phyloP scores from a whole-genome alignment of 805 yeast genomes.

The Vanderwaltozyma verrucispora region DNA sequence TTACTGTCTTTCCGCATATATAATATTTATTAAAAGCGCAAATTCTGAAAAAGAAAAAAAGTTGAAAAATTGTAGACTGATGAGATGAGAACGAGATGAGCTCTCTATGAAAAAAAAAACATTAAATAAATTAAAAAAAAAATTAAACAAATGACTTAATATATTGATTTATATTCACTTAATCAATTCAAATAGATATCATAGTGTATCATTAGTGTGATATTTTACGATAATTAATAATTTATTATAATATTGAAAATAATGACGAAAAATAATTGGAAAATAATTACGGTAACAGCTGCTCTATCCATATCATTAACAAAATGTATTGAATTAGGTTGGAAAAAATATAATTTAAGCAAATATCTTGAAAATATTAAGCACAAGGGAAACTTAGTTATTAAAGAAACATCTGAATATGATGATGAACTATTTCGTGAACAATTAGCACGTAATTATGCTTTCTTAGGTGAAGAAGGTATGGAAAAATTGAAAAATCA shows the following conservation, averaged over 20 bases:
- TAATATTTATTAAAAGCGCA: too few relatives aligned
- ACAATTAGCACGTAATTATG: slow-evolving; percentile 89
- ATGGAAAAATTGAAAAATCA: slow-evolving; percentile 61
- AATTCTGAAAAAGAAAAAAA: too few relatives aligned
- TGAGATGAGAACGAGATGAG: too few relatives aligned
- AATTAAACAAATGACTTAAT: too few relatives aligned
- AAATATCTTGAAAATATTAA: not conserved
- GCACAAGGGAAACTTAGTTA: not conserved
- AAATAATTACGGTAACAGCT: slow-evolving; percentile 25
- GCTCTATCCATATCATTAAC: slow-evolving; percentile 25
- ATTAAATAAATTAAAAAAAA: too few relatives aligned
- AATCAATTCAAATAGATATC: too few relatives aligned
- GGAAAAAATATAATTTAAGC: slow-evolving; percentile 13
- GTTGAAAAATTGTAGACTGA: too few relatives aligned
- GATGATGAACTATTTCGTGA: slow-evolving; percentile 74
- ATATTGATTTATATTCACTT: too few relatives aligned
- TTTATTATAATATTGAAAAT: not conserved
- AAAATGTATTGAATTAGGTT: slow-evolving; percentile 22
- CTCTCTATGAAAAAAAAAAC: too few relatives aligned
- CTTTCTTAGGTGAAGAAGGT: slow-evolving; percentile 82
- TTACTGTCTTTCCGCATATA: too few relatives aligned
- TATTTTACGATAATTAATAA: too few relatives aligned
- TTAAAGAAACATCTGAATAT: slow-evolving; percentile 18
- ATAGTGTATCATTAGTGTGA: too few relatives aligned
- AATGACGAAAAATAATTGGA: slow-evolving; percentile 14